phyloP scores from a whole-genome alignment of 805 yeast species.

The Teunomyces panamensis region DNA sequence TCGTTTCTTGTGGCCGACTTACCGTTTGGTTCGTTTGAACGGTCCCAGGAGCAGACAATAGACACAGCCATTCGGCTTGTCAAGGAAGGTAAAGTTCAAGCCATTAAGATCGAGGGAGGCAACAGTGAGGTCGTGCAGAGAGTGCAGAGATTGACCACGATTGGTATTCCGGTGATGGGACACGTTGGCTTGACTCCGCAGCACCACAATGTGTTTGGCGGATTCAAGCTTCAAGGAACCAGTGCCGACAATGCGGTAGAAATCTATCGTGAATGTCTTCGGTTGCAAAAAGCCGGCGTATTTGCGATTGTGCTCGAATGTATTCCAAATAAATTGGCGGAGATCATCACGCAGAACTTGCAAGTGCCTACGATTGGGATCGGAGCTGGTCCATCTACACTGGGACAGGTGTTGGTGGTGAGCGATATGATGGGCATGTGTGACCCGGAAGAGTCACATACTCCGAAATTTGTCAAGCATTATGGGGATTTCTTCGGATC shows the following conservation, averaged over 20 bases:
- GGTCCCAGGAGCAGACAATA: slow-evolving; percentile 59
- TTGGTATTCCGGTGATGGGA: slow-evolving; percentile 88
- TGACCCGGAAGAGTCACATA: slow-evolving; percentile 43
- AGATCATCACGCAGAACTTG: slow-evolving; percentile 56
- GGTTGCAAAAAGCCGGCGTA: slow-evolving; percentile 73
- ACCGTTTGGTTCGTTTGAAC: slow-evolving; percentile 86
- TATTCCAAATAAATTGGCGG: slow-evolving; percentile 72
- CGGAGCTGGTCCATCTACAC: slow-evolving; percentile 83
- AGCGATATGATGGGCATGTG: slow-evolving; percentile 80
- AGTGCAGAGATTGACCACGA: slow-evolving; percentile 51
- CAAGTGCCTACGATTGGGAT: slow-evolving; percentile 87
- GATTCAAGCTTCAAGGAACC: slow-evolving; percentile 84
- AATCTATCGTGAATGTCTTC: slow-evolving; percentile 64
- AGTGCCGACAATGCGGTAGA: slow-evolving; percentile 50
- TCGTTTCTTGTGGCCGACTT: slow-evolving; percentile 79
- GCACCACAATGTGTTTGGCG: slow-evolving; percentile 72
- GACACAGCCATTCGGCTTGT: slow-evolving; percentile 55
- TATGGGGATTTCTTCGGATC: slow-evolving; percentile 52
- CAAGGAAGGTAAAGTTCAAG: slow-evolving; percentile 57
- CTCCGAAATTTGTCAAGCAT: slow-evolving; percentile 71
- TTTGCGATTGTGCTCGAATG: slow-evolving; percentile 80
- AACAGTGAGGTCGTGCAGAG: slow-evolving; percentile 48
- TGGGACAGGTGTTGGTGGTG: slow-evolving; percentile 89
- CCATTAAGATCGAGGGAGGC: slow-evolving; percentile 86
- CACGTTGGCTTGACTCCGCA: slow-evolving; percentile 95